Evolutionary conservation across 208 protist genomes (phyloP).

Genomic region (Wallacemonas sp.): DNA sequence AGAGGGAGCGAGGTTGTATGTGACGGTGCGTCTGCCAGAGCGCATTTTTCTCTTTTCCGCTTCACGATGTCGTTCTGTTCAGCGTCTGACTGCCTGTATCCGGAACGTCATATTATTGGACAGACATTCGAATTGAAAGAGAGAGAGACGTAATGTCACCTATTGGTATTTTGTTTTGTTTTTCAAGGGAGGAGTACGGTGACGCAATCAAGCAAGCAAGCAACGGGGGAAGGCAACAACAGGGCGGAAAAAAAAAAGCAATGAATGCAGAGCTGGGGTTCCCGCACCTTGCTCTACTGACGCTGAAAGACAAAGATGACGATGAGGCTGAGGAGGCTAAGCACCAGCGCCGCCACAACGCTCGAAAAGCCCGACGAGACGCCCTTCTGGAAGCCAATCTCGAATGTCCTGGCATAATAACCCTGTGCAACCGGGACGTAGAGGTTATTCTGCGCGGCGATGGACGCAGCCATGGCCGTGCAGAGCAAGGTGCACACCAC

Average conservation of each 20-base stretch:
- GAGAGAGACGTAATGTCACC: background rate
- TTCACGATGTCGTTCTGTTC: too few relatives aligned
- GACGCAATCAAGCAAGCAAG: too few relatives aligned
- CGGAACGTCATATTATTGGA: too few relatives aligned
- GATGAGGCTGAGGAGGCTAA: constrained; percentile 23
- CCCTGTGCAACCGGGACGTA: constrained; percentile 25
- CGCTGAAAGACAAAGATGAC: constrained; percentile 12
- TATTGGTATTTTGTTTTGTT: too few relatives aligned
- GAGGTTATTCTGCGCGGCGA: constrained; percentile 26
- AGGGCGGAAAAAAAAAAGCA: constrained; percentile 5
- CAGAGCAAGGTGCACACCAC: constrained; percentile 14
- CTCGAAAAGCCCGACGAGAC: constrained; percentile 38
- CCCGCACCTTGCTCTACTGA: background rate
- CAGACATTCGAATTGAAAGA: too few relatives aligned
- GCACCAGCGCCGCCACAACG: constrained; percentile 19
- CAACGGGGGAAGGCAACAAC: too few relatives aligned
- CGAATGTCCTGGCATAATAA: constrained; percentile 23
- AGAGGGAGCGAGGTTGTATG: background rate
- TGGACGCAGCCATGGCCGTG: constrained; percentile 31
- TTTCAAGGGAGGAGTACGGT: too few relatives aligned
- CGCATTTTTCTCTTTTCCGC: too few relatives aligned
- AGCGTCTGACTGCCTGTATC: too few relatives aligned
- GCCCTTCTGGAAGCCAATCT: constrained; percentile 11
- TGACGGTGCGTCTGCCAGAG: background rate
- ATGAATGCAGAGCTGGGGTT: background rate